phyloP scores from a whole-genome alignment of 805 yeast species.

The Candida fluviatilis region DNA sequence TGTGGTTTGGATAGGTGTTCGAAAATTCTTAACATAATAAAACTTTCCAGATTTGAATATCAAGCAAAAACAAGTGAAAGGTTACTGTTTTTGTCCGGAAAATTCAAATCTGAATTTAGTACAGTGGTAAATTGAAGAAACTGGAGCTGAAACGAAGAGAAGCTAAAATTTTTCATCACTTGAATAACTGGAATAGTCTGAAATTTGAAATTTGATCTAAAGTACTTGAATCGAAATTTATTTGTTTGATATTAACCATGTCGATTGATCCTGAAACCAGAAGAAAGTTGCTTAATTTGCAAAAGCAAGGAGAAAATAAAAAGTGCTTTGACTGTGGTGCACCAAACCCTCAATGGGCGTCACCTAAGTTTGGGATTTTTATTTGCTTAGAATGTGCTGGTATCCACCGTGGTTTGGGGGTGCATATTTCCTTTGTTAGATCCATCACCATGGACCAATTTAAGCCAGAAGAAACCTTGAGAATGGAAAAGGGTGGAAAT shows the following conservation, averaged over 20 bases:
- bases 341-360: conserved; percentile 99
- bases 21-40: no score
- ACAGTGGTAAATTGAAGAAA: no score
- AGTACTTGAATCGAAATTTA: no score
- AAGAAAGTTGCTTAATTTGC: conserved; percentile 69
- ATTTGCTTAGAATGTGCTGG: conserved; percentile 99
- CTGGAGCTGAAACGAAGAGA: no score
- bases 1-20: no score
- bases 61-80: no score
- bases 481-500: conserved; percentile 96
- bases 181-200: no score
- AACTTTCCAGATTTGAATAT: no score
- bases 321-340: conserved; percentile 92
- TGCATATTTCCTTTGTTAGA: conserved; percentile 93
- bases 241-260: conserved; percentile 31
- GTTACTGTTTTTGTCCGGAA: no score
- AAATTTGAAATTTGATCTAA: no score
- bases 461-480: conserved; percentile 81
- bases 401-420: conserved; percentile 91
- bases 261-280: conserved; percentile 92
- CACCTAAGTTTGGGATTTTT: conserved; percentile 95
- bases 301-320: conserved; percentile 69
- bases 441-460: conserved; percentile 98
- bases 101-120: no score
- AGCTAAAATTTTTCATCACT: no score